phyloP scores from a whole-genome alignment of 805 yeast genomes.

The Yarrowia sp. region DNA sequence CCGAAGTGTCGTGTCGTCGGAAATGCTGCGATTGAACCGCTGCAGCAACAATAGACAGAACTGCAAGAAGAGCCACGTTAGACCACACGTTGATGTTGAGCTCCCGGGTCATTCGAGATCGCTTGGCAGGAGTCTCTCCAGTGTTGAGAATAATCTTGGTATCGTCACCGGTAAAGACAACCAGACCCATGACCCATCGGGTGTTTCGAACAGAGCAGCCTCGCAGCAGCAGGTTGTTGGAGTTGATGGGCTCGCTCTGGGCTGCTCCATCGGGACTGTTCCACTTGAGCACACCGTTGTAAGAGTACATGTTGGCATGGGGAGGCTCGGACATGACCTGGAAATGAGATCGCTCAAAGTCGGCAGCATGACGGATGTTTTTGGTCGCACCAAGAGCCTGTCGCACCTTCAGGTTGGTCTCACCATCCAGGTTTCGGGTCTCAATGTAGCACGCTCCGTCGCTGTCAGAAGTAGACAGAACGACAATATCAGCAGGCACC shows the following conservation, averaged over 20 bases:
- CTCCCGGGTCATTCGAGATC: constrained; percentile 62
- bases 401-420: constrained; percentile 68
- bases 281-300: constrained; percentile 64
- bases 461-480: constrained; percentile 65
- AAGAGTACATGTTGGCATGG: constrained; percentile 57
- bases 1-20: constrained; percentile 44
- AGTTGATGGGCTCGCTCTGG: constrained; percentile 54
- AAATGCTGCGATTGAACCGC: constrained; percentile 66
- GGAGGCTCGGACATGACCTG: constrained; percentile 70
- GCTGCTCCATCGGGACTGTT: constrained; percentile 27
- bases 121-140: constrained; percentile 75
- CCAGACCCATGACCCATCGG: constrained; percentile 70
- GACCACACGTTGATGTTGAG: constrained; percentile 63
- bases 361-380: constrained; percentile 53
- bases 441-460: constrained; percentile 71
- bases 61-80: constrained; percentile 60
- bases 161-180: constrained; percentile 69
- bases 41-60: constrained; percentile 67
- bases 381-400: constrained; percentile 57
- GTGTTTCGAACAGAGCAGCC: constrained; percentile 75
- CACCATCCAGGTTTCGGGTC: constrained; percentile 72
- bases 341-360: constrained; percentile 55
- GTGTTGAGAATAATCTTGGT: constrained; percentile 77
- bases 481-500: constrained; percentile 72
- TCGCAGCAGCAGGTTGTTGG: constrained; percentile 64